Base-by-base conservation (phyloP, 2,329 filamentous ascomycete genomes). In the Fusarium protoensiforme region DNA sequence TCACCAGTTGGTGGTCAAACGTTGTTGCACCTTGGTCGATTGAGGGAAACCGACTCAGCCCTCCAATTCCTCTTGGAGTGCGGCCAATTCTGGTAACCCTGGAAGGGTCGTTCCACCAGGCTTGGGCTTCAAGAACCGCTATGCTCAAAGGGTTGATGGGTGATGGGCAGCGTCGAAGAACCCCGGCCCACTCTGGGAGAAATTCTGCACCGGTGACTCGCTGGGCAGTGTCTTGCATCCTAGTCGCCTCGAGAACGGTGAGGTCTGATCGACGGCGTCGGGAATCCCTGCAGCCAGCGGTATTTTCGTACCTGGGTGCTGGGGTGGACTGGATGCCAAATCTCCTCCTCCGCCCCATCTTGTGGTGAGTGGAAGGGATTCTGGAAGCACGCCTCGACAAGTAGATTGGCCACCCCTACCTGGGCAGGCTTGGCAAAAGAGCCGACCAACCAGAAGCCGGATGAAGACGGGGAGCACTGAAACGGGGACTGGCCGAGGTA, bases 321-420 rank as follows among this genome's bases (percentile, higher is more conserved):
- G 58, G 58, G 65, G 54, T 57, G 38, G n/a, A 60, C 60, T 59
- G 51, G 54, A 64, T 60, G 57, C 56, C 61, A 71, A 72, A 67
- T 65, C 57, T 65, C 65, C 39, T 61, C 41, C 43, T 64, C 54
- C 63, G 38, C 57, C 39, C 43, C 48, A 53, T 51, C 51, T 62
- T 57, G 51, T 61, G 61, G 65, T 61, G 65, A 60, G 61, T 48
- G 43, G 61, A 66, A 67, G 59, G 46, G 74, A 71, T 77, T 77
- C 74, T 77, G 75, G 75, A 77, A 77, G 74, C 68, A 77, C 75
- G 65, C 75, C 75, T 77, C 70, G 56, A 64, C 58, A 68, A 46
- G 58, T 43, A 70, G 59, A 54, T 60, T 62, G 56, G 72, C 61
- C 65, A 72, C 70, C 62, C 67, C 74, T 68, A 61, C 69, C 46